phyloP scores from a whole-genome alignment of 148 eudicot genomes.

The Diospyros lotus region DNA sequence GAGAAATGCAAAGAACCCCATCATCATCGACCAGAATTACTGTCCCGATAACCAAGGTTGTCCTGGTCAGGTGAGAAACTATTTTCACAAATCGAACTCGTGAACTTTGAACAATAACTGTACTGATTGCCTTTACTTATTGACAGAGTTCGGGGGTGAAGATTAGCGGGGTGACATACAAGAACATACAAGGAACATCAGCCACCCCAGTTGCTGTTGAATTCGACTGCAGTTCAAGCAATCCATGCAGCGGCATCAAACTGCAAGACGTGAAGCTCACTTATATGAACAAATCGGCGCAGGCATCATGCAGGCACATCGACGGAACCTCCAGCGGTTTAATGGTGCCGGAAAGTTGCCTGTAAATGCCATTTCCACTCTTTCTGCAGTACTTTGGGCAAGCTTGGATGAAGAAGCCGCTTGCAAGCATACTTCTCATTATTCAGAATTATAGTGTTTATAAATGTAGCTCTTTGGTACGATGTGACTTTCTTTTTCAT shows the following conservation, averaged over 20 bases:
- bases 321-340: background rate
- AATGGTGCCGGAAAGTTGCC: background rate
- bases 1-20: background rate
- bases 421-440: too few species aligned
- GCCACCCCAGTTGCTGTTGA: background rate
- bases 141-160: slow-evolving; percentile 2
- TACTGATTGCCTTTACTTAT: background rate
- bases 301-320: background rate
- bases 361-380: too few species aligned
- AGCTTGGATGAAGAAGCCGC: too few species aligned
- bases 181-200: slow-evolving; percentile 2
- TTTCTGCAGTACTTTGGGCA: too few species aligned
- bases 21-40: slow-evolving; percentile 8
- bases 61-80: background rate
- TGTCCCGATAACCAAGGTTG: background rate
- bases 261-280: background rate
- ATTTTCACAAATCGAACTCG: background rate
- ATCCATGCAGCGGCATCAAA: slow-evolving; percentile 1
- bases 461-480: too few species aligned
- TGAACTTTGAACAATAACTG: background rate
- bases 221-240: background rate
- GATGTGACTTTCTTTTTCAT: too few species aligned
- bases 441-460: too few species aligned
- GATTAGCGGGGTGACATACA: background rate
- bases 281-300: background rate